Percentiles rank a stretch among this genome's conserved stretches.
phyloP scores from a whole-genome alignment of 2,329 filamentous ascomycete genomes.

The Fusarium virguliforme region DNA sequence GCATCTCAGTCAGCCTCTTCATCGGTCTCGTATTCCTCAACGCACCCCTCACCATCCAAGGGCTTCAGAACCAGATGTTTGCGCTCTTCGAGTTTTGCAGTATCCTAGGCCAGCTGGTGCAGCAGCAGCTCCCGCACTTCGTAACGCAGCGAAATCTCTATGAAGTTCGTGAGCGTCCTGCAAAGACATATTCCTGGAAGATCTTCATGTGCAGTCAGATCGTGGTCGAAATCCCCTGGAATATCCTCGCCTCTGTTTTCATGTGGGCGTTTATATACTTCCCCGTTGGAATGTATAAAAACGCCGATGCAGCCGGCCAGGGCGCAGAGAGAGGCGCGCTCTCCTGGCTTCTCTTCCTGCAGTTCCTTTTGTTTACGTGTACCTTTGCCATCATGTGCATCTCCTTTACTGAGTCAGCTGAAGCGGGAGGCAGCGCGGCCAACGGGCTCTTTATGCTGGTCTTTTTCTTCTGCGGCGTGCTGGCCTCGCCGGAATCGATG shows the following conservation, averaged over 20 bases:
- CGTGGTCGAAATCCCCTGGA: slow-evolving; percentile 78
- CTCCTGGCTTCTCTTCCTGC: background rate
- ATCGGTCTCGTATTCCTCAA: slow-evolving; percentile 80
- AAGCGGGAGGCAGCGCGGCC: background rate
- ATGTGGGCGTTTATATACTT: slow-evolving; percentile 1
- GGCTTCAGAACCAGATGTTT: slow-evolving; percentile 81
- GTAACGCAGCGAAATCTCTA: slow-evolving; percentile 78
- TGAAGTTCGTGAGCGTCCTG: slow-evolving; percentile 77
- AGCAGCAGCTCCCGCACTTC: slow-evolving; percentile 80
- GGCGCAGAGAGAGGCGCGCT: background rate
- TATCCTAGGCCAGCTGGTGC: slow-evolving; percentile 76
- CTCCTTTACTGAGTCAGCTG: slow-evolving; percentile 7
- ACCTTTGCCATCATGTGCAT: slow-evolving; percentile 11
- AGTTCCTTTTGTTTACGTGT: slow-evolving; percentile 13
- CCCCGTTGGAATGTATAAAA: background rate
- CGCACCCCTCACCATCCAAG: slow-evolving; percentile 72
- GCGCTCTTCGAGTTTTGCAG: slow-evolving; percentile 80
- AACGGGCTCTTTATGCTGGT: slow-evolving; percentile 7
- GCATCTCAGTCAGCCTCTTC: slow-evolving; percentile 63
- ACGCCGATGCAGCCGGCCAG: background rate
- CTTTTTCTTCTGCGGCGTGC: slow-evolving; percentile 22
- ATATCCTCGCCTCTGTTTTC: slow-evolving; percentile 49
- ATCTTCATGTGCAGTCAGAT: slow-evolving; percentile 75
- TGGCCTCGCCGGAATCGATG: slow-evolving; percentile 62
- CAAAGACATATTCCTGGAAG: slow-evolving; percentile 78